Percentiles rank a stretch among this genome's conserved stretches.
Evolutionary conservation across 495 filamentous ascomycete species (phyloP).

Genomic region (Talaromyces liani): DNA sequence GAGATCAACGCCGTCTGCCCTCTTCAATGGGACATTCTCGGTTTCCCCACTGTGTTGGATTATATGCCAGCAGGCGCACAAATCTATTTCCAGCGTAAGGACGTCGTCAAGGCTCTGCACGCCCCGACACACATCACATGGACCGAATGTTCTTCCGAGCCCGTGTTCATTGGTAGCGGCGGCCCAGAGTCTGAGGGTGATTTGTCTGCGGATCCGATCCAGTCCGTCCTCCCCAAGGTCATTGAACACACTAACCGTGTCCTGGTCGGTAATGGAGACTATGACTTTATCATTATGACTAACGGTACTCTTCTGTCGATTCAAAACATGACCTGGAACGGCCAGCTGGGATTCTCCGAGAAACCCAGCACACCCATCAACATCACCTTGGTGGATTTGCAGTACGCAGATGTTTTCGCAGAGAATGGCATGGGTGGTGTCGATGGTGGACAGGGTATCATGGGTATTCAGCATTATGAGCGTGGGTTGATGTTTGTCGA

Average conservation of each 20-base stretch:
- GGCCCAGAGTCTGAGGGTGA: constrained; percentile 33
- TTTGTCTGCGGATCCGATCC: constrained; percentile 33
- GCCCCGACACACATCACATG: constrained; percentile 39
- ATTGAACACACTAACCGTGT: constrained; percentile 56
- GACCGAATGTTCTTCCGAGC: constrained; percentile 30
- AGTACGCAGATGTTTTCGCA: constrained; percentile 22
- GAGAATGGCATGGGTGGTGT: constrained; percentile 20
- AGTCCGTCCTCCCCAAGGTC: constrained; percentile 48
- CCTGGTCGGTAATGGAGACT: constrained; percentile 50
- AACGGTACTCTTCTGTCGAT: constrained; percentile 57
- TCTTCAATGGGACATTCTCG: constrained; percentile 40
- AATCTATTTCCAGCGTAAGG: constrained; percentile 50
- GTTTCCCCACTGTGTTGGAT: constrained; percentile 32
- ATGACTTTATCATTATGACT: constrained; percentile 54
- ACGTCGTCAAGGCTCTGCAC: constrained; percentile 53
- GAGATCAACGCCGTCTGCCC: constrained; percentile 41
- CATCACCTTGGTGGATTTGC: constrained; percentile 28
- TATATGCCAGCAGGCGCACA: constrained; percentile 34
- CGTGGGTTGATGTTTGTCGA: constrained; percentile 63
- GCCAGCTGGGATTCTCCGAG: constrained; percentile 50
- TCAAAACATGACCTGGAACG: constrained; percentile 66
- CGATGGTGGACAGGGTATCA: constrained; percentile 43
- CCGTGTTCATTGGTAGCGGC: constrained; percentile 36
- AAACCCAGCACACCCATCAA: constrained; percentile 31
- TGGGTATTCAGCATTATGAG: constrained; percentile 61